These are phyloP conservation scores for Saturnispora hagleri DNA, from an alignment of 805 yeast species.

Conservation along the genomic window DNA sequence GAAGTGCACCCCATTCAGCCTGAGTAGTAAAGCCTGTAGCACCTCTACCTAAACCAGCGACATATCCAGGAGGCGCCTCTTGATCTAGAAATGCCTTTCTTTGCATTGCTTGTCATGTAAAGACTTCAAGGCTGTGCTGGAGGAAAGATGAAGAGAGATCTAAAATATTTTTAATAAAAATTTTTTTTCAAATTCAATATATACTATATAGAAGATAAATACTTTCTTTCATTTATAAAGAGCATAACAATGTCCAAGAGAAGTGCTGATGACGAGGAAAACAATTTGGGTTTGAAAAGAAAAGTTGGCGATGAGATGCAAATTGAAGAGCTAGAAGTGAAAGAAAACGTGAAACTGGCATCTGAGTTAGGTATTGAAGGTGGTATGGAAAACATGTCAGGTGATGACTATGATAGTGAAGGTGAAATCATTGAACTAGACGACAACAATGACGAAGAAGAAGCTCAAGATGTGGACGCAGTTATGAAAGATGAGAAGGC, in stretches of 20 bases:
- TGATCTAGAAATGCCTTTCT: conserved; percentile 65
- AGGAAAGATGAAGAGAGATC: background rate
- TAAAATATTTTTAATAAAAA: background rate
- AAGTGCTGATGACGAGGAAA: conserved; percentile 21
- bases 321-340: conserved; percentile 28
- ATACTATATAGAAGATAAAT: background rate
- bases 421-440: conserved; percentile 82
- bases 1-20: conserved; percentile 57
- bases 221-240: background rate
- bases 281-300: conserved; percentile 12
- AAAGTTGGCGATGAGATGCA: conserved; percentile 20
- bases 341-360: conserved; percentile 45
- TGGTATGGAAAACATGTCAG: conserved; percentile 80
- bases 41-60: conserved; percentile 92
- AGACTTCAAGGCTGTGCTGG: conserved; percentile 7
- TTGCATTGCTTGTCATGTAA: conserved; percentile 29
- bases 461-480: conserved; percentile 33
- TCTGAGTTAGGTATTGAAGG: conserved; percentile 45
- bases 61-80: conserved; percentile 81
- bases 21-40: conserved; percentile 89
- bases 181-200: conserved; percentile 6
- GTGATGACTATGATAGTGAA: conserved; percentile 88
- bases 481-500: conserved; percentile 25
- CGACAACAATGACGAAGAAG: conserved; percentile 41
- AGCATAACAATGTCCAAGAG: conserved; percentile 27